These are phyloP conservation scores for Calvatia gigantea DNA, from an alignment of 768 basidiomycete genomes.

Conservation along the genomic window DNA sequence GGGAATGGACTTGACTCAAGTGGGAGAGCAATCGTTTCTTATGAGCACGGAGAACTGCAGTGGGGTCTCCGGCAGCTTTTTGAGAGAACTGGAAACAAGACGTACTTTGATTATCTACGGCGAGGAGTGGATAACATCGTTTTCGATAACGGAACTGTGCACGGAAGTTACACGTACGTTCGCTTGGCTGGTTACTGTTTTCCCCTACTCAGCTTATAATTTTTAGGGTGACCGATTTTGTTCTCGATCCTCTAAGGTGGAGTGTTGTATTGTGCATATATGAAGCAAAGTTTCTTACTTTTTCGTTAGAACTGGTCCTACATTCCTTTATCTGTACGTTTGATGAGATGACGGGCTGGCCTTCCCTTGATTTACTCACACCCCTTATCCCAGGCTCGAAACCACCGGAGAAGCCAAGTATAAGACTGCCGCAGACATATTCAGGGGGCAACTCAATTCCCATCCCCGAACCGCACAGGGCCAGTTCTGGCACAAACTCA, in stretches of 20 bases:
- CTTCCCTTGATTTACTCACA: not conserved
- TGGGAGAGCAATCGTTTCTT: conserved; percentile 33
- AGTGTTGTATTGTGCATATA: not conserved
- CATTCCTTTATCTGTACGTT: conserved; percentile 34
- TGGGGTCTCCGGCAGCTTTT: conserved; percentile 39
- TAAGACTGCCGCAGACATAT: conserved; percentile 37
- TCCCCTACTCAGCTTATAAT: not conserved
- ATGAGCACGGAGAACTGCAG: conserved; percentile 38
- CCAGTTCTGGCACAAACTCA: conserved; percentile 45
- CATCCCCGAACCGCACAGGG: conserved; percentile 44
- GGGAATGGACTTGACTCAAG: conserved; percentile 35
- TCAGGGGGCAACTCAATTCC: conserved; percentile 33
- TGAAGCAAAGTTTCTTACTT: not conserved
- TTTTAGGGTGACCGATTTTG: conserved; percentile 28
- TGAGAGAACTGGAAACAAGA: conserved; percentile 36
- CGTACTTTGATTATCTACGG: conserved; percentile 39
- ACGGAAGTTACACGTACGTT: conserved; percentile 35
- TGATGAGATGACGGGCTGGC: not conserved
- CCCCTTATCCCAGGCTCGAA: conserved; percentile 25
- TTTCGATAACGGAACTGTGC: conserved; percentile 32
- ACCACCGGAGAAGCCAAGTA: conserved; percentile 33
- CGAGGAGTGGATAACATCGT: conserved; percentile 36
- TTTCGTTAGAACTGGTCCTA: conserved; percentile 31
- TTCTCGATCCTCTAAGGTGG: conserved; percentile 34
- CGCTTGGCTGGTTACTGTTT: not conserved